Percentiles rank a stretch among this genome's conserved stretches.
Conservation (phyloP, 2,329 filamentous ascomycete genomes). For the Hymenoscyphus linearis region DNA sequence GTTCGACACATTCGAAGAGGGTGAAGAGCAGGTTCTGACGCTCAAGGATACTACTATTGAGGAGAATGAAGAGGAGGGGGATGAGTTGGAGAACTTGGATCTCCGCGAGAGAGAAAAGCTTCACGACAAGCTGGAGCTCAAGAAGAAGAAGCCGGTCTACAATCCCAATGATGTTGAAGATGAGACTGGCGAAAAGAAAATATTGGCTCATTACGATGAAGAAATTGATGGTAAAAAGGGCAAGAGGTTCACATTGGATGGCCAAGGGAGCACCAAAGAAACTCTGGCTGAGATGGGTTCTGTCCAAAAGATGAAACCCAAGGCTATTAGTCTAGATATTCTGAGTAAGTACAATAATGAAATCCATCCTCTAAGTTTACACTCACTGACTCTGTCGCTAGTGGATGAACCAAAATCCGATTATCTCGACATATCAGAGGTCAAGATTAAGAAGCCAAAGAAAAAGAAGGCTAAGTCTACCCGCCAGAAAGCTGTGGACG, state of each 20-base stretch:
- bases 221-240: slow-evolving; percentile 87
- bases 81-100: slow-evolving; percentile 78
- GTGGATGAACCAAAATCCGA: slow-evolving; percentile 71
- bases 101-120: slow-evolving; percentile 68
- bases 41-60: slow-evolving; percentile 90
- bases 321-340: slow-evolving; percentile 74
- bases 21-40: slow-evolving; percentile 82
- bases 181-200: slow-evolving; percentile 56
- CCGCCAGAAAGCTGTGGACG: slow-evolving; percentile 61
- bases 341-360: slow-evolving; percentile 39
- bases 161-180: slow-evolving; percentile 72
- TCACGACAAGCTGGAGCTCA: slow-evolving; percentile 71
- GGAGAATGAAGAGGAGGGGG: slow-evolving; percentile 77
- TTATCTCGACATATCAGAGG: slow-evolving; percentile 78
- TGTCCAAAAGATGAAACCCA: slow-evolving; percentile 55
- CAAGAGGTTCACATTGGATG: slow-evolving; percentile 83
- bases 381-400: slow-evolving; percentile 36
- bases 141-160: slow-evolving; percentile 87
- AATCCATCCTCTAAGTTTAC: slow-evolving; percentile 5
- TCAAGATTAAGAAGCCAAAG: slow-evolving; percentile 93
- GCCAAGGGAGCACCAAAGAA: slow-evolving; percentile 64
- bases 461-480: slow-evolving; percentile 81
- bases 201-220: slow-evolving; percentile 91
- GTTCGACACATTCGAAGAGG: slow-evolving; percentile 71
- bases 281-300: slow-evolving; percentile 47